Evolutionary conservation across 805 yeast genomes (phyloP).

Genomic region (Middelhovenomyces tepae): DNA sequence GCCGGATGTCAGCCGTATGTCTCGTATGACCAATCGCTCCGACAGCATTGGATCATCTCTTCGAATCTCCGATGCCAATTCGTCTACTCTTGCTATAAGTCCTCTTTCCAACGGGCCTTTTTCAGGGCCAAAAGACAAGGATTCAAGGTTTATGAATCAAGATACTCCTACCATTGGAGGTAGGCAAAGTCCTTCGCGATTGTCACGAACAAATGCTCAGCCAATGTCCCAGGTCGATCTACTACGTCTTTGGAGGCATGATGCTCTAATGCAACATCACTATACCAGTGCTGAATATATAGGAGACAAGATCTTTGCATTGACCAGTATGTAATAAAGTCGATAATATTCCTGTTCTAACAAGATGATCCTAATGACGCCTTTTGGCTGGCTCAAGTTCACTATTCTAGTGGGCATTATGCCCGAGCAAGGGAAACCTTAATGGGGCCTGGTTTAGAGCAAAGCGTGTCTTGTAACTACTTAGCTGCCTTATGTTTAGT

Average conservation of each 20-base stretch:
- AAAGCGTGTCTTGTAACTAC: slow-evolving; percentile 69
- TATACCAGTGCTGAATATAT: slow-evolving; percentile 82
- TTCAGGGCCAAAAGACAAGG: background rate
- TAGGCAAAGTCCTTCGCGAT: background rate
- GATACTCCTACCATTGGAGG: background rate
- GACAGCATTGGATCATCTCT: too few species aligned
- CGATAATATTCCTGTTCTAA: background rate
- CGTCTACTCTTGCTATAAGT: slow-evolving; percentile 3
- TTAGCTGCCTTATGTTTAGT: slow-evolving; percentile 62
- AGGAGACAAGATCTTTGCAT: slow-evolving; percentile 79
- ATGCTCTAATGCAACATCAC: slow-evolving; percentile 86
- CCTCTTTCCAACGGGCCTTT: background rate
- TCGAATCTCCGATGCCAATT: too few species aligned
- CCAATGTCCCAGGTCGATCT: slow-evolving; percentile 75
- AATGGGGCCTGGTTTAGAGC: slow-evolving; percentile 40
- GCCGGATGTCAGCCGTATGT: too few species aligned
- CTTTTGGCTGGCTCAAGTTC: slow-evolving; percentile 91
- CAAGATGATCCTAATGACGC: slow-evolving; percentile 76
- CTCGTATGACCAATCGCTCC: too few species aligned
- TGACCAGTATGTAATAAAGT: slow-evolving; percentile 40
- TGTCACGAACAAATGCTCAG: slow-evolving; percentile 1
- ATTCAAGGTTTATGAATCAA: too few species aligned
- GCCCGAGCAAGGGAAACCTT: slow-evolving; percentile 70
- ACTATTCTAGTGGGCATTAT: slow-evolving; percentile 66
- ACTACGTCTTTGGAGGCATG: slow-evolving; percentile 85